Conservation (phyloP, 2,329 filamentous ascomycete genomes). For the Bipolaris gigantea region DNA sequence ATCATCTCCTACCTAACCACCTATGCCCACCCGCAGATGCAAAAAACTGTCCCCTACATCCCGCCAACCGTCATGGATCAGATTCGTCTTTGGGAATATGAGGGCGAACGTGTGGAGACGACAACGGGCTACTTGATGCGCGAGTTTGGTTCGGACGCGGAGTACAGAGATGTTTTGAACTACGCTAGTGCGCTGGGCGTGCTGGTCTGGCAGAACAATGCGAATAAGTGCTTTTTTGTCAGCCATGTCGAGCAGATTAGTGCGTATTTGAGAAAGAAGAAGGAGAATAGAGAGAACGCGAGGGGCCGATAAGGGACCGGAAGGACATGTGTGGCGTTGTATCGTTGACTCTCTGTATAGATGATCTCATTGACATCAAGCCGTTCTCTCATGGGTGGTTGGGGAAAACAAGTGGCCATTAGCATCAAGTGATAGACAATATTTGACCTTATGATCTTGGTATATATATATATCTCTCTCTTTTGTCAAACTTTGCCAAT, state of each 20-base stretch:
- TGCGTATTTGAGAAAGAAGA: conserved; percentile 68
- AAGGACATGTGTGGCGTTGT: neutral
- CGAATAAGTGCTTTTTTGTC: conserved; percentile 84
- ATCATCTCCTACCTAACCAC: conserved; percentile 91
- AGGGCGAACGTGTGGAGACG: conserved; percentile 90
- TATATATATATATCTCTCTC: too few species aligned
- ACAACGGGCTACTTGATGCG: conserved; percentile 84
- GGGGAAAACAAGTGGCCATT: neutral
- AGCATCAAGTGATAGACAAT: too few species aligned
- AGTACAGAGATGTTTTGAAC: conserved; percentile 70
- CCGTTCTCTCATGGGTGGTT: neutral
- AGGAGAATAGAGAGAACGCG: conserved; percentile 18
- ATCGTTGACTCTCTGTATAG: neutral
- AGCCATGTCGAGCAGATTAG: conserved; percentile 87
- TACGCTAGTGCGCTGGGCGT: conserved; percentile 92
- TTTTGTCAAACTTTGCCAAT: too few species aligned
- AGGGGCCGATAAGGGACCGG: neutral
- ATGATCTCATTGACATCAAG: neutral
- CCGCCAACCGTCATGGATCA: conserved; percentile 97
- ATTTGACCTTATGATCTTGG: too few species aligned
- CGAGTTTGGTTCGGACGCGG: conserved; percentile 73
- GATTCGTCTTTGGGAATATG: conserved; percentile 95
- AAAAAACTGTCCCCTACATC: conserved; percentile 73
- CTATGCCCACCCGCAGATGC: conserved; percentile 94
- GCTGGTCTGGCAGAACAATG: conserved; percentile 81